Evolutionary conservation across 805 yeast genomes (phyloP), one percentile per base, ranked within the genome.

Genomic region (Ogataea haglerorum): DNA sequence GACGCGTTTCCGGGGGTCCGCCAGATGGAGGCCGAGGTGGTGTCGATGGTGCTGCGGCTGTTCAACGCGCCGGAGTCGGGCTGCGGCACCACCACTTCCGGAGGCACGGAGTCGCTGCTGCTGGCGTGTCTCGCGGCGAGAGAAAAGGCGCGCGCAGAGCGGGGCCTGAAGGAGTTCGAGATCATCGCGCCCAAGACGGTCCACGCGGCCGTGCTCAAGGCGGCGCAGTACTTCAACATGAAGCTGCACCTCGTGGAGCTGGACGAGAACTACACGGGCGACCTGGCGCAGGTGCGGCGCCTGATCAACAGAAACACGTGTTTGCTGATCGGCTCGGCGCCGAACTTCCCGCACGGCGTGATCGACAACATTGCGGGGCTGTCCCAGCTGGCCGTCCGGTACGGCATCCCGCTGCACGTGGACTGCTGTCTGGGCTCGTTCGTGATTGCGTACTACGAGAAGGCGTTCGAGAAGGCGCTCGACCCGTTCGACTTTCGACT

Each of bases 381-480:
- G 17, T 78, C 93, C 19, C 56, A 72, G 24, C 51, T 89, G 21
- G 93, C 91, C 0, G 52, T 74, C n/a, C 69, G 66, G 33, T 67
- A 85, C 61, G 63, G 73, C n/a, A 78, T 93, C 32, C 97, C 96
- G 1, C 70, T 93, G 17, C 99, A 91, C 55, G 97, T 93, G 34
- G 99, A 91, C 61, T 91, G 96, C 30, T 91, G 99, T 60, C 68
- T 91, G 23, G 99, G 99, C 2, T 90, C 97, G 0, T 91, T 93
- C 56, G 75, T 91, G 29, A 85, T 88, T 30, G 80, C 96, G 2
- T 88, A 83, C 56, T 74, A 85, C 67, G 80, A 77, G 44, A 75
- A 76, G 42, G 75, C 88, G 2, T 45, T 54, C 32, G 46, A 45
- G 13, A 59, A 53, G 10, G 49, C 51, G 5, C 47, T 62, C 4